Conservation (phyloP, 2,329 filamentous ascomycete species). For the Fusarium xylarioides region DNA sequence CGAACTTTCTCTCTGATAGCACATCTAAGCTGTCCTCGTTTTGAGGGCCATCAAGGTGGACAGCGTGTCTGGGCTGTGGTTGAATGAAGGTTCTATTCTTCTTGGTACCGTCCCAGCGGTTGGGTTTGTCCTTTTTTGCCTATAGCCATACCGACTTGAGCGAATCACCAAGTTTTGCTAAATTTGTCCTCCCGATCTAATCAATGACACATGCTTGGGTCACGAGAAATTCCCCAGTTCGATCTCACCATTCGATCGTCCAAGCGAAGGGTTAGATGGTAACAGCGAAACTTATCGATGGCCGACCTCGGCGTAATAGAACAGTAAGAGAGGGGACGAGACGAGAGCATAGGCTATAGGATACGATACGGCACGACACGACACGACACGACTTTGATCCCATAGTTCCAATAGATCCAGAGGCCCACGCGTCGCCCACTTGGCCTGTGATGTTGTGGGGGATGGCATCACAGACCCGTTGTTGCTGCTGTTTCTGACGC, state of each 20-base stretch:
- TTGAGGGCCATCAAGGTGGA: neutral
- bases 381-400: neutral
- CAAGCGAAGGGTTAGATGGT: neutral
- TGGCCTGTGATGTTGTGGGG: slow-evolving; percentile 1
- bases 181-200: neutral
- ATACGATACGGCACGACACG: neutral
- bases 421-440: neutral
- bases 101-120: neutral
- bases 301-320: neutral
- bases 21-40: neutral
- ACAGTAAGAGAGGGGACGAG: neutral
- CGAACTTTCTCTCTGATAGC: neutral
- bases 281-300: neutral
- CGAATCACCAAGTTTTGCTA: neutral
- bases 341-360: neutral
- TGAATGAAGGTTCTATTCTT: neutral
- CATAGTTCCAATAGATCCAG: neutral
- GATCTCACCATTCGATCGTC: neutral
- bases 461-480: neutral
- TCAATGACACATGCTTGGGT: neutral
- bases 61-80: neutral
- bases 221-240: neutral
- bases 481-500: neutral
- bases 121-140: neutral
- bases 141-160: neutral